Evolutionary conservation across 768 basidiomycete genomes (phyloP).

Genomic region (Hebeloma cylindrosporum): DNA sequence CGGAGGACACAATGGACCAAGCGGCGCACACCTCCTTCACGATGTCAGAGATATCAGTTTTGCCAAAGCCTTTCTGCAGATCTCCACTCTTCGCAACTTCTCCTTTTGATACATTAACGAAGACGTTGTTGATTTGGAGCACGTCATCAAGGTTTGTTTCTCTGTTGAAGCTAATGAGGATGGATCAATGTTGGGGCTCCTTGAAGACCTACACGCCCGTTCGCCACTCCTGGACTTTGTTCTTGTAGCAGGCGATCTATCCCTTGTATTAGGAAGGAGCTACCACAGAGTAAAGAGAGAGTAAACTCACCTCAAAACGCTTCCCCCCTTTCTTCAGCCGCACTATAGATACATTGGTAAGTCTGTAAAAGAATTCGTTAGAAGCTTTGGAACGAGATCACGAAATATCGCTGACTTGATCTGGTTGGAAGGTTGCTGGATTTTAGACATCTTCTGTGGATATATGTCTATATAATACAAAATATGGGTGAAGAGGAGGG

Average conservation of each 20-base stretch:
- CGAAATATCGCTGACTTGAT: conserved; percentile 59
- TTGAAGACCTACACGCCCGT: conserved; percentile 71
- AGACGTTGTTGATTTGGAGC: conserved; percentile 94
- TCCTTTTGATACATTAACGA: conserved; percentile 95
- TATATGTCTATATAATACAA: conserved; percentile 3
- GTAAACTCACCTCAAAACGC: conserved; percentile 78
- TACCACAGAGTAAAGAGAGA: neutral
- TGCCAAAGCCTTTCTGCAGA: conserved; percentile 89
- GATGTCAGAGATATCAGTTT: conserved; percentile 64
- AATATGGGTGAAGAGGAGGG: neutral
- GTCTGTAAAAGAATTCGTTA: conserved; percentile 43
- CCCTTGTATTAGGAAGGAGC: conserved; percentile 7
- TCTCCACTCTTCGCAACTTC: conserved; percentile 88
- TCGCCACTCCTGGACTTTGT: conserved; percentile 97
- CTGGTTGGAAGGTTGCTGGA: conserved; percentile 87
- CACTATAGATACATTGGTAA: conserved; percentile 97
- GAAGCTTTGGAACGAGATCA: neutral
- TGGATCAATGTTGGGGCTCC: neutral
- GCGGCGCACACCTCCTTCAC: conserved; percentile 73
- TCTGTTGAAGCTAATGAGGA: conserved; percentile 35
- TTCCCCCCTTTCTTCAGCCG: conserved; percentile 96
- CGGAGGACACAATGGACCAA: neutral
- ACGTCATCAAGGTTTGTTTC: conserved; percentile 95
- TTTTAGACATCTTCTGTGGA: conserved; percentile 42
- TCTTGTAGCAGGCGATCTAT: conserved; percentile 97